A percentile compares a stretch with the other conserved stretches of the same genome.
phyloP scores from a whole-genome alignment of 345 rosid species.

The Hibiscus trionum region DNA sequence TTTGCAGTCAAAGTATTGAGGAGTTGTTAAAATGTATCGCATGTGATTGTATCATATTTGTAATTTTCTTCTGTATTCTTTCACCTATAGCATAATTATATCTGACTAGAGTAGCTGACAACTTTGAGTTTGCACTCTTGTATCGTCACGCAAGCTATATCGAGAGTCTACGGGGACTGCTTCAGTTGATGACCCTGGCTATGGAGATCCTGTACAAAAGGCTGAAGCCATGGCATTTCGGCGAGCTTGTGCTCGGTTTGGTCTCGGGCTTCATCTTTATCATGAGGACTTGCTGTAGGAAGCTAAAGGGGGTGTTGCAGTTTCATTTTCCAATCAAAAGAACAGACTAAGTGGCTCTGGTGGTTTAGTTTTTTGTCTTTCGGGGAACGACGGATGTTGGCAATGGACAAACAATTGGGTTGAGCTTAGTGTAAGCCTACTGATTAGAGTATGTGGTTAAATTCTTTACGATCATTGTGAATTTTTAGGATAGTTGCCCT shows the following conservation, averaged over 20 bases:
- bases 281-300: constrained; percentile 56
- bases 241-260: constrained; percentile 78
- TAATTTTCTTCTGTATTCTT: neutral
- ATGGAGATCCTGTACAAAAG: constrained; percentile 77
- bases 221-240: constrained; percentile 96
- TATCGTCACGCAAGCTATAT: constrained; percentile 26
- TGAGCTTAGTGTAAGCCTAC: neutral
- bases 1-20: neutral
- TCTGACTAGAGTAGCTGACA: neutral
- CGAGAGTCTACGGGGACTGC: constrained; percentile 82
- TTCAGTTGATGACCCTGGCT: constrained; percentile 40
- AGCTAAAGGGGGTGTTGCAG: neutral
- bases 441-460: too few relatives aligned
- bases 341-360: too few relatives aligned
- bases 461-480: too few relatives aligned
- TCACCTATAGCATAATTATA: neutral
- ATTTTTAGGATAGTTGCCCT: too few relatives aligned
- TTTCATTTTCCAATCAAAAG: too few relatives aligned
- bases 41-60: neutral
- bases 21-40: neutral
- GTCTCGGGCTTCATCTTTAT: constrained; percentile 85
- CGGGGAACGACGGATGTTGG: neutral
- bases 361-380: neutral
- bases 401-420: neutral
- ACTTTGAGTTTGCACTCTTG: neutral